Evolutionary conservation across 2,329 filamentous ascomycete species (phyloP), one percentile per base, ranked within the genome.

Genomic region (Ascochyta pisi): DNA sequence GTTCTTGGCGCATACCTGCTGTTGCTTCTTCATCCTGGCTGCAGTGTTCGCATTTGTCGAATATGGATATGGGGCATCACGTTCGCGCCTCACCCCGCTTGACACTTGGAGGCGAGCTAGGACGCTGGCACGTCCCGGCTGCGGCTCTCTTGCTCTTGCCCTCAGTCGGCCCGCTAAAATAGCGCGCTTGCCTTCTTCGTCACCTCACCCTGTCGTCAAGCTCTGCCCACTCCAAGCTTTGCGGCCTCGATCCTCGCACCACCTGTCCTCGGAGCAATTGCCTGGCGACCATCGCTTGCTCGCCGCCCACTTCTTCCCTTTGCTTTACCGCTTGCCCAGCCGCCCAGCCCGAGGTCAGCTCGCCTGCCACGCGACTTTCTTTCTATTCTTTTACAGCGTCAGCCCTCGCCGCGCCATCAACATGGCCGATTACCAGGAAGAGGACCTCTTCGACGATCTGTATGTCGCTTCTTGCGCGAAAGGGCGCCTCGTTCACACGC

Each of bases 401-500:
- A 33, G 24, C 16, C 39, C 16, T 39, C 40, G 27, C 51, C 40
- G 15, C 42, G 13, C 47, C 38, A 33, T 46, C 47, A 43, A 37
- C 19, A 57, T 57, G 54, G 86, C 90, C 43, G 91, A 95, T 70
- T 90, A 93, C 39, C 54, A 57, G 44, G 92, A 96, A 67, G 93
- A 96, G 72, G 92, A 96, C 83, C 90, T 96, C 78, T 96, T 96
- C 78, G 92, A 92, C 69, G 93, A 96, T 79, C 86, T 96, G 92
- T 96, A 82, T 79, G 91, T 84, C 15, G 53, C 26, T 6, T 35
- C 48, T 43, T 46, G 35, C 48, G 49, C 56, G 40, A 46, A 41
- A 16, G 22, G 7, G 43, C 45, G 19, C 26, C 46, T 15, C 19
- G 15, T 12, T 7, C 6, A 22, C 34, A 15, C 23, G 4, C 16